Conservation (phyloP, 352 stramenopile species). For the Pythium apleroticum region DNA sequence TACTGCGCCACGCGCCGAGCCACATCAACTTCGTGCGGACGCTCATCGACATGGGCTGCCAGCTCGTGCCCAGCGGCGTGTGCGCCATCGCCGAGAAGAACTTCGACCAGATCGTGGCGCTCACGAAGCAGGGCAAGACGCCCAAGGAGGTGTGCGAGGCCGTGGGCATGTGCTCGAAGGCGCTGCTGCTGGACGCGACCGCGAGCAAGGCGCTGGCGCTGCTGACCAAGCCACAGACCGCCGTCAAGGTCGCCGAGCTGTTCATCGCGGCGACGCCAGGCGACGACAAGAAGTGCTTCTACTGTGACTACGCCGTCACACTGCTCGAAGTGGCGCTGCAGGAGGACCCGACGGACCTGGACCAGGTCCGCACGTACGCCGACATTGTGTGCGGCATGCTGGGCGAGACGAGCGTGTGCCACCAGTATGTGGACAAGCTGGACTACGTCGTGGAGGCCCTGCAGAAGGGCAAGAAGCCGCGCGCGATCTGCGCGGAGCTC, state of each 20-base stretch:
- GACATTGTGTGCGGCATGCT: conserved; percentile 80
- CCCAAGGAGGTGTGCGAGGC: conserved; percentile 45
- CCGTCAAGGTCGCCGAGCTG: conserved; percentile 4
- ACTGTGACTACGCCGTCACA: conserved; percentile 66
- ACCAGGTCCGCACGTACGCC: conserved; percentile 56
- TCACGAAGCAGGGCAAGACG: conserved; percentile 46
- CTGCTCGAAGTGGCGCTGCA: conserved; percentile 59
- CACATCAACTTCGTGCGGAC: conserved; percentile 47
- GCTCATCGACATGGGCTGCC: conserved; percentile 43
- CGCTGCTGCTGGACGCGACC: not conserved
- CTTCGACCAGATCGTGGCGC: conserved; percentile 60
- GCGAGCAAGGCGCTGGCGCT: not conserved
- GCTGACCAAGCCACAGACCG: not conserved
- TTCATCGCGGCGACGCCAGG: not conserved
- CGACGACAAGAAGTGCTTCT: conserved; percentile 48
- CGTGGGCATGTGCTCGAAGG: conserved; percentile 40
- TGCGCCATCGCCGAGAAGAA: conserved; percentile 50
- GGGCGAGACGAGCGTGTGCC: conserved; percentile 55
- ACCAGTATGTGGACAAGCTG: conserved; percentile 66
- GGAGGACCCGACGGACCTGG: conserved; percentile 53
- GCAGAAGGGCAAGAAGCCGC: conserved; percentile 58
- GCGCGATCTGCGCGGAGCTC: conserved; percentile 52
- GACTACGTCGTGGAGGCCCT: conserved; percentile 61
- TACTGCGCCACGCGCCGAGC: conserved; percentile 35
- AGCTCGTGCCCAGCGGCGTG: conserved; percentile 38